phyloP scores from a whole-genome alignment of 1,139 yeast genomes.

The Tardiomyces depauwii region DNA sequence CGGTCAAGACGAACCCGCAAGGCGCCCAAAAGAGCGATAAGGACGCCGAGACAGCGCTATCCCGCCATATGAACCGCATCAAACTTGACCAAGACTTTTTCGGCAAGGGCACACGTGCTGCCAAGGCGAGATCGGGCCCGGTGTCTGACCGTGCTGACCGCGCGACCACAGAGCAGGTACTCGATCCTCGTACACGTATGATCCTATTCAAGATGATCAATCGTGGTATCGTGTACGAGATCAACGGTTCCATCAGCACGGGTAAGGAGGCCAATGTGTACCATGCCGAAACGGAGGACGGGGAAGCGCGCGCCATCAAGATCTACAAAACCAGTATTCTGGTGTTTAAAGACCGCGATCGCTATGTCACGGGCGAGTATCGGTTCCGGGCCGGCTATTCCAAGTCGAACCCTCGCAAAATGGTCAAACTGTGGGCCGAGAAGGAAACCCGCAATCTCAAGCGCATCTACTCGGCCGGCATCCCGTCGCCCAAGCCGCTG shows the following conservation, averaged over 20 bases:
- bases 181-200: slow-evolving; percentile 87
- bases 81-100: slow-evolving; percentile 9
- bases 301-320: slow-evolving; percentile 58
- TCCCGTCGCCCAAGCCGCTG: slow-evolving; percentile 87
- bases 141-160: slow-evolving; percentile 71
- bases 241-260: slow-evolving; percentile 90
- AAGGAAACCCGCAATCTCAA: slow-evolving; percentile 90
- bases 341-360: slow-evolving; percentile 90
- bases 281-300: slow-evolving; percentile 72
- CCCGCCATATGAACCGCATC: not conserved
- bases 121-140: slow-evolving; percentile 19
- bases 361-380: slow-evolving; percentile 94
- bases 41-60: not conserved
- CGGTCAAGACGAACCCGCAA: slow-evolving; percentile 10
- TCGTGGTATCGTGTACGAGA: slow-evolving; percentile 70
- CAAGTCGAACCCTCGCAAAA: slow-evolving; percentile 88
- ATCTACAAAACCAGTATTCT: slow-evolving; percentile 92
- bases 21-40: not conserved
- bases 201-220: slow-evolving; percentile 74
- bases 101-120: slow-evolving; percentile 21
- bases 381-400: slow-evolving; percentile 76
- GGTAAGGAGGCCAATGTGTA: slow-evolving; percentile 99
- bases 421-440: slow-evolving; percentile 98
- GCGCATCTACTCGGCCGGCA: slow-evolving; percentile 63
- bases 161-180: slow-evolving; percentile 93